A percentile compares a stretch with the other conserved stretches of the same genome.
phyloP scores from a whole-genome alignment of 148 eudicot species.

The Rhododendron williamsianum region DNA sequence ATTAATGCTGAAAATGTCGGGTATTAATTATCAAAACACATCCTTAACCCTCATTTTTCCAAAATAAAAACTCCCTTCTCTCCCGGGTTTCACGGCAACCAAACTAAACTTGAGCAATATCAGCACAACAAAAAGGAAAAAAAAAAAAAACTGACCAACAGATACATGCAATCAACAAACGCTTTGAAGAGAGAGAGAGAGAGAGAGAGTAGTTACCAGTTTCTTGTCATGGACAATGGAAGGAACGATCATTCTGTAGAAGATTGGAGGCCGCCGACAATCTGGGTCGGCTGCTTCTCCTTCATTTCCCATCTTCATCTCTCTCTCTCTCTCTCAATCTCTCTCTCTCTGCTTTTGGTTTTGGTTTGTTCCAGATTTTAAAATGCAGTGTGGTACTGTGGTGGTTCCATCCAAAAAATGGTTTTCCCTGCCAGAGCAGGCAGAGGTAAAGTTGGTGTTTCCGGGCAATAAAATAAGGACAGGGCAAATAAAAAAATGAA shows the following conservation, averaged over 20 bases:
- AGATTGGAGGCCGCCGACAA: neutral
- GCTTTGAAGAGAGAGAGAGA: neutral
- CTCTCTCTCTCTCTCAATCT: neutral
- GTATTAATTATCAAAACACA: too few relatives aligned
- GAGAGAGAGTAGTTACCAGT: slow-evolving; percentile 1
- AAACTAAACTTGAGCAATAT: neutral
- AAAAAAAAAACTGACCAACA: neutral
- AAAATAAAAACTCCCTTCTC: neutral
- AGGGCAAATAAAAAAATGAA: neutral
- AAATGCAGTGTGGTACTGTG: neutral
- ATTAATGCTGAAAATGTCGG: too few relatives aligned
- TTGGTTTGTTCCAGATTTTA: neutral
- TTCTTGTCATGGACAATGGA: slow-evolving; percentile 6
- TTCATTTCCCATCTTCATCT: neutral
- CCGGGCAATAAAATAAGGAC: neutral
- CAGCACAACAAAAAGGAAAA: neutral
- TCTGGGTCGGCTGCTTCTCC: neutral
- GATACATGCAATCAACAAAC: neutral
- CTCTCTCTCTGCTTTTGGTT: neutral
- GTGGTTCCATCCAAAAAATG: neutral
- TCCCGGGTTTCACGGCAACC: neutral
- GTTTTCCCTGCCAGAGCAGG: neutral
- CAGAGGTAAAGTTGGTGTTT: neutral
- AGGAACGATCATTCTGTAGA: neutral
- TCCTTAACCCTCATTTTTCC: too few relatives aligned